These are phyloP conservation scores for Graphiopsis chlorocephala DNA, from an alignment of 2,329 filamentous ascomycete species.

Conservation along the genomic window DNA sequence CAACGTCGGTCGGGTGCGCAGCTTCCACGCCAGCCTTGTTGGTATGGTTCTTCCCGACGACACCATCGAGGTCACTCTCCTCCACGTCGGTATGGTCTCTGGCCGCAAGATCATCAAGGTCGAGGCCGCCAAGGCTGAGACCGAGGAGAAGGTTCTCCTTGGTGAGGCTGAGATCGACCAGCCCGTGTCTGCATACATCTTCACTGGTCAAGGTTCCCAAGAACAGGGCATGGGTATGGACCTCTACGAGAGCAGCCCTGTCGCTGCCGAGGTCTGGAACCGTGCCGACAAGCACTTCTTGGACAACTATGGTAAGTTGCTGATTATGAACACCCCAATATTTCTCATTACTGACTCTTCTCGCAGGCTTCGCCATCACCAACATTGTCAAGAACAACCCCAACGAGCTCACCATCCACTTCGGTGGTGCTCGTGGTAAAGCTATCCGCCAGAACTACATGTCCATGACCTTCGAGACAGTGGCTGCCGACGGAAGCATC, in stretches of 20 bases:
- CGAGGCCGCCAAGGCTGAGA: conserved; percentile 91
- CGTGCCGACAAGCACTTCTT: conserved; percentile 96
- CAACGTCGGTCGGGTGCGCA: conserved; percentile 93
- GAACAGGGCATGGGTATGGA: conserved; percentile 99
- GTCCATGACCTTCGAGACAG: conserved; percentile 99
- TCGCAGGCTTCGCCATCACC: conserved; percentile 83
- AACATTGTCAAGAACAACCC: conserved; percentile 99
- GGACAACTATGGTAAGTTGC: conserved; percentile 84
- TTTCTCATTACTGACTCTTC: conserved; percentile 3
- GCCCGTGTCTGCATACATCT: conserved; percentile 93
- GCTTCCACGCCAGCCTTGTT: conserved; percentile 94
- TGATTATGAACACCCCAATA: not conserved
- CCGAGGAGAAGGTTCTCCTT: conserved; percentile 90
- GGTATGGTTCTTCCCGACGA: conserved; percentile 99
- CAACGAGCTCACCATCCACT: conserved; percentile 97
- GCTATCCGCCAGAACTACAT: conserved; percentile 99
- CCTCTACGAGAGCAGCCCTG: conserved; percentile 85
- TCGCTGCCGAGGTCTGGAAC: conserved; percentile 97
- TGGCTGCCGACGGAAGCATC: conserved; percentile 83
- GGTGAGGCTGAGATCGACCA: conserved; percentile 98
- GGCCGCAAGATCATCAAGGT: conserved; percentile 99
- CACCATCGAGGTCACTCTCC: conserved; percentile 87
- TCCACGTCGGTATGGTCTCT: conserved; percentile 96
- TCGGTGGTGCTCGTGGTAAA: conserved; percentile 94
- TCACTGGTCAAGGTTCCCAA: conserved; percentile 96